These are phyloP conservation scores for Fomitopsis schrenkii DNA, from an alignment of 1,284 basidiomycete genomes.

Conservation along the genomic window DNA sequence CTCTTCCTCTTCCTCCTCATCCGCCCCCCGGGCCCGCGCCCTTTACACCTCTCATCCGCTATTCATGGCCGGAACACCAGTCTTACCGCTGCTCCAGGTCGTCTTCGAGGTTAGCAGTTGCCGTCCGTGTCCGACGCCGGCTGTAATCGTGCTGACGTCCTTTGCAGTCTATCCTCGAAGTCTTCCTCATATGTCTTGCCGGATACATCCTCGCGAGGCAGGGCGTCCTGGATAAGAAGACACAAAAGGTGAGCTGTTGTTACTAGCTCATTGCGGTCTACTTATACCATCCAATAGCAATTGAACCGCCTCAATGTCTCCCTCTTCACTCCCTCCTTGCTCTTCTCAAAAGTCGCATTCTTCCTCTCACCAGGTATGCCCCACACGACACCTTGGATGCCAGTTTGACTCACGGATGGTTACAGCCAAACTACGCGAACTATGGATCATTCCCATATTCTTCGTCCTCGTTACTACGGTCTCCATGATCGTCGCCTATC, in stretches of 20 bases:
- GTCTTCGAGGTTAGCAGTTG: constrained; percentile 47
- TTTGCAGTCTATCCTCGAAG: constrained; percentile 83
- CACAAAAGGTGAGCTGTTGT: constrained; percentile 66
- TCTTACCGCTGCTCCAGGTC: constrained; percentile 39
- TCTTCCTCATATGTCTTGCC: constrained; percentile 82
- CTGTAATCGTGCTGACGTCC: constrained; percentile 1
- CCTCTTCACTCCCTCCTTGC: constrained; percentile 87
- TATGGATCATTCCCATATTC: constrained; percentile 89
- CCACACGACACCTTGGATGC: neutral
- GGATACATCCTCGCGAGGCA: constrained; percentile 80
- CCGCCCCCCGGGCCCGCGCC: neutral
- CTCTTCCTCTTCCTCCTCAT: neutral
- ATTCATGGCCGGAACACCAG: constrained; percentile 23
- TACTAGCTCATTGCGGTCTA: neutral
- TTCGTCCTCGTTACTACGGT: constrained; percentile 69
- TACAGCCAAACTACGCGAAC: constrained; percentile 72
- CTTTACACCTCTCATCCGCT: neutral
- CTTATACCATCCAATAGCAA: constrained; percentile 41
- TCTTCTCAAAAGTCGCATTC: constrained; percentile 93
- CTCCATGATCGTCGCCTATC: constrained; percentile 54
- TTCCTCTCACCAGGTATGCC: constrained; percentile 63
- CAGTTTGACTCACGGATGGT: neutral
- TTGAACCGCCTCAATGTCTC: constrained; percentile 80
- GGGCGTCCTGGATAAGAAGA: constrained; percentile 85
- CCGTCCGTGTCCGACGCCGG: too few relatives aligned